Evolutionary conservation across 495 filamentous ascomycete species (phyloP).

Genomic region (Hypomontagnella submonticulosa): DNA sequence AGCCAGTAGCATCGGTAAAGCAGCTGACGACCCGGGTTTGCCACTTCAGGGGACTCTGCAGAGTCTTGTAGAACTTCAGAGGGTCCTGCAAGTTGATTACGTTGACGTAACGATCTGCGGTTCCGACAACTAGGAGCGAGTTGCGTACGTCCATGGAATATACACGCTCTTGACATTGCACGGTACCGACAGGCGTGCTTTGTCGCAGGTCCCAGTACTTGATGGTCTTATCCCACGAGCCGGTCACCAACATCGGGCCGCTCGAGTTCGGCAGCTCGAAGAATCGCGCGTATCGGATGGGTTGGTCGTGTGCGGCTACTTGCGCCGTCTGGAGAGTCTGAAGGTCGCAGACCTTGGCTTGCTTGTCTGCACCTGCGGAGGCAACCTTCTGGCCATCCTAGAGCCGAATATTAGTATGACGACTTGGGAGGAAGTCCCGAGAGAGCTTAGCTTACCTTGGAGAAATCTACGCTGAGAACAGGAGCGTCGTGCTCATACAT

Average conservation of each 20-base stretch:
- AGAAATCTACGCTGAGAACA: conserved; percentile 83
- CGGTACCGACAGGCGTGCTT: conserved; percentile 66
- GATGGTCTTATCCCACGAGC: conserved; percentile 90
- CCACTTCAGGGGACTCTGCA: conserved; percentile 86
- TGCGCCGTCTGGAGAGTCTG: conserved; percentile 64
- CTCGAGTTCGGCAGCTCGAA: conserved; percentile 65
- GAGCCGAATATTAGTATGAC: not conserved
- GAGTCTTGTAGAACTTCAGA: conserved; percentile 79
- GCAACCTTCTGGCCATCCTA: conserved; percentile 72
- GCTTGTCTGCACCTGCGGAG: conserved; percentile 80
- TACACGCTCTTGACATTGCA: conserved; percentile 81
- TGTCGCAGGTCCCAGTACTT: conserved; percentile 90
- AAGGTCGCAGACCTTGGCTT: conserved; percentile 79
- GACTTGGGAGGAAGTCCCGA: too few relatives aligned
- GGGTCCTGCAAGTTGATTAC: conserved; percentile 81
- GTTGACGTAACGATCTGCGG: conserved; percentile 89
- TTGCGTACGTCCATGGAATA: conserved; percentile 88
- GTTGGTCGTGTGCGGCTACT: conserved; percentile 77
- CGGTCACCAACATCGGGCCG: conserved; percentile 76
- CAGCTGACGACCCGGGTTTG: conserved; percentile 88
- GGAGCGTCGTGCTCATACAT: conserved; percentile 80
- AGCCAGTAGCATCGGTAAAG: conserved; percentile 84
- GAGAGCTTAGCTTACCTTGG: conserved; percentile 67
- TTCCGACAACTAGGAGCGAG: conserved; percentile 81
- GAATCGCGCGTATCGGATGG: conserved; percentile 78